Evolutionary conservation across 257 asterid species (phyloP), one percentile per base, ranked within the genome.

Genomic region (Rehmannia glutinosa): DNA sequence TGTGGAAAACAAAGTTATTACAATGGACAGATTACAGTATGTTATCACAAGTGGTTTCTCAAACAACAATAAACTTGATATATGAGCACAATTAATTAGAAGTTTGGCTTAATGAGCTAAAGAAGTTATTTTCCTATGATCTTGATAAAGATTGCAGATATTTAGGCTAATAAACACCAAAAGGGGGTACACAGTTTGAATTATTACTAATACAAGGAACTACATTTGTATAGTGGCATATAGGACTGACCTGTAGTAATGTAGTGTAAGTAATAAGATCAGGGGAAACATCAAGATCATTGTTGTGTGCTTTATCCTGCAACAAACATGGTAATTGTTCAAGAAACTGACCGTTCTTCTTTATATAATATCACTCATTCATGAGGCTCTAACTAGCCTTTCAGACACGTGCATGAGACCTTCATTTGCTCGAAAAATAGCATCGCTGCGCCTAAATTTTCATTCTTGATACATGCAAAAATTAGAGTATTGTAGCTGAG

Each of bases 261-360:
- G 86, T 86, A 30, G 94, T 86, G 75, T 82, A 86, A 32, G 94
- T 84, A 62, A 84, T 72, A 69, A 78, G 77, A 74, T 86, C 94
- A 12, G 94, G 94, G 65, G 70, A 77, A 81, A 84, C 69, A 72
- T 76, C 74, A 70, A 10, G 64, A 7, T 28, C 59, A 71, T 60
- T 66, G 28, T 66, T 85, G 64, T 68, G 77, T 65, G 86, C 79
- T 72, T 80, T 80, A 50, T 72, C 85, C 94, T 86, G 94, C 77
- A 81, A 77, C 19, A 75, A 35, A 73, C 35, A 71, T 10, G 45
- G 36, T 39, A 53, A 68, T 35, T 38, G 52, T 69, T 75, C 59
- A 71, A 65, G 36, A 73, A 65, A 51, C 49, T 33, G 64, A 20
- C 30, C 42, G 9, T 27, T 62, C 68, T 63, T 5, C 38, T 66